Evolutionary conservation across 176 grass and related monocot genomes (phyloP).

Genomic region (Eragrostis curvula): DNA sequence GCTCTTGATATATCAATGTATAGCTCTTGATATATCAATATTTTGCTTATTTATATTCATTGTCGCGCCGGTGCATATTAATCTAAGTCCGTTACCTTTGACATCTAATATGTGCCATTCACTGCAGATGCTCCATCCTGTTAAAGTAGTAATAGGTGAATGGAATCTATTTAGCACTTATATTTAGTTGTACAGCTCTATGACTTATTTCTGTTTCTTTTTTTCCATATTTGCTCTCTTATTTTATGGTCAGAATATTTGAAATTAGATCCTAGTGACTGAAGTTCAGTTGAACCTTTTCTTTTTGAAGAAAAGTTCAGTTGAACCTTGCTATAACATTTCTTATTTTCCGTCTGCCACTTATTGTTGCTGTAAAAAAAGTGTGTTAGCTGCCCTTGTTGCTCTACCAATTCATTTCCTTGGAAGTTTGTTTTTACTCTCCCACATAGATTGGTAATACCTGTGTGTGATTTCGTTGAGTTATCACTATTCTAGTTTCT

Average conservation of each 20-base stretch:
- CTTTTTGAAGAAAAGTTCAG: too few species aligned
- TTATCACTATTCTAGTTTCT: constrained; percentile 18
- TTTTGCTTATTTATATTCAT: constrained; percentile 4
- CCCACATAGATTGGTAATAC: not conserved
- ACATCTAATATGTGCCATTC: constrained; percentile 19
- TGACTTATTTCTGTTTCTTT: not conserved
- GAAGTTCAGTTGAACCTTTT: too few species aligned
- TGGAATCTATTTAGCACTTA: constrained; percentile 14
- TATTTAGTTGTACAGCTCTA: constrained; percentile 7
- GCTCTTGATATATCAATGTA: not conserved
- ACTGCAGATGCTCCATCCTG: not conserved
- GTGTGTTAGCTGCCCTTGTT: not conserved
- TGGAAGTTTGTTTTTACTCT: constrained; percentile 16
- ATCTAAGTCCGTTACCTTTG: constrained; percentile 19
- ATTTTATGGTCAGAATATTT: not conserved
- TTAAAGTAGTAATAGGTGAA: not conserved
- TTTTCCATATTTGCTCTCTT: not conserved
- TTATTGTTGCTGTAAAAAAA: not conserved
- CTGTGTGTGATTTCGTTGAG: not conserved
- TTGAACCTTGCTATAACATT: constrained; percentile 4
- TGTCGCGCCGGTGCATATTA: not conserved
- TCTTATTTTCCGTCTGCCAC: constrained; percentile 36
- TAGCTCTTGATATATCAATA: constrained; percentile 29
- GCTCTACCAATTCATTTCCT: constrained; percentile 6
- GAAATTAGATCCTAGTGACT: not conserved